Conservation (phyloP, 2,329 filamentous ascomycete species). For the Talaromyces amestolkiae region DNA sequence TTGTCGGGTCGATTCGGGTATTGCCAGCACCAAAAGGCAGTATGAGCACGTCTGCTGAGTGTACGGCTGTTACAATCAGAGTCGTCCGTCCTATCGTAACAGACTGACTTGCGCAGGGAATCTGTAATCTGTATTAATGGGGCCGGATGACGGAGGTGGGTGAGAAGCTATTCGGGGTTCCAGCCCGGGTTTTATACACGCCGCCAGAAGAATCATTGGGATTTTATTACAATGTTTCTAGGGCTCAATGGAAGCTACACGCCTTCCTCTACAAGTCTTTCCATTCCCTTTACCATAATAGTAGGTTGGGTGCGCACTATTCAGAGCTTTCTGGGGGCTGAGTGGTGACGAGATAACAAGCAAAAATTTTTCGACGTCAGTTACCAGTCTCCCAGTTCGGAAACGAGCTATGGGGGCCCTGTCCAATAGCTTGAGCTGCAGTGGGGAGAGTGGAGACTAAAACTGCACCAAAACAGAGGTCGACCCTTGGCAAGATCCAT, state of each 20-base stretch:
- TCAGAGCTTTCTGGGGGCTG: background rate
- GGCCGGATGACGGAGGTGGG: constrained; percentile 5
- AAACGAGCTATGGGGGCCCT: constrained; percentile 11
- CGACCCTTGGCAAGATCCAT: constrained; percentile 6
- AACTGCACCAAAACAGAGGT: constrained; percentile 7
- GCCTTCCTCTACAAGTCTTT: background rate
- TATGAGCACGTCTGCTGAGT: background rate
- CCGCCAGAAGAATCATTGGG: background rate
- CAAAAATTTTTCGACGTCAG: constrained; percentile 12
- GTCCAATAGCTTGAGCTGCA: background rate
- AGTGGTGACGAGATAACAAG: background rate
- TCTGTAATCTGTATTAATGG: background rate
- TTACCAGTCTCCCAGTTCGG: constrained; percentile 2
- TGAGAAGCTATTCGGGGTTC: constrained; percentile 1
- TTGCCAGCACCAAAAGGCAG: background rate
- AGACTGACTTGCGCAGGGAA: background rate
- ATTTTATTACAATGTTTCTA: background rate
- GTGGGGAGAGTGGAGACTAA: background rate
- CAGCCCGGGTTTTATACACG: background rate
- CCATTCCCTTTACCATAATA: background rate
- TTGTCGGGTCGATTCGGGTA: constrained; percentile 18
- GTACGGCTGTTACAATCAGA: background rate
- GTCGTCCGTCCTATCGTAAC: background rate
- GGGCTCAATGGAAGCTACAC: background rate
- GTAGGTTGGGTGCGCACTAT: too few relatives aligned